Evolutionary conservation across 345 rosid species (phyloP).

Genomic region (Leavenworthia alabamica): DNA sequence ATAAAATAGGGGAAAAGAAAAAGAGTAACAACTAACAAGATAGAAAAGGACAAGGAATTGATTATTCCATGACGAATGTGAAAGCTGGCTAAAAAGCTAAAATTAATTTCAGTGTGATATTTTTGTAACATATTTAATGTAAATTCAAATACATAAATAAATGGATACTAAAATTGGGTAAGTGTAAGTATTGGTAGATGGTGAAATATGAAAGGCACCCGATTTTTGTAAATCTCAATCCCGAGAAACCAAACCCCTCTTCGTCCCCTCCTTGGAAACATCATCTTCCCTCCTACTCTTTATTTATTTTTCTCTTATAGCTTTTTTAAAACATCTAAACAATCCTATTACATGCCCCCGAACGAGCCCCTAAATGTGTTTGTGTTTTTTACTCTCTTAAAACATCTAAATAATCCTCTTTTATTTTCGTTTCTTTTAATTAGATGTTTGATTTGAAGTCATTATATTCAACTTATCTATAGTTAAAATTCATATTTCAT

Average conservation of each 20-base stretch:
- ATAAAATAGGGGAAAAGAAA: neutral
- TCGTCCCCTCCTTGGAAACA: constrained; percentile 36
- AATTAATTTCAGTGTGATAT: constrained; percentile 11
- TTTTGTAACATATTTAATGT: constrained; percentile 28
- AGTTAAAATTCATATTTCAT: neutral
- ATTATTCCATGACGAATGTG: constrained; percentile 24
- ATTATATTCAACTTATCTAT: neutral
- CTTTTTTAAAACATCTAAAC: no score
- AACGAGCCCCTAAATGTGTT: no score
- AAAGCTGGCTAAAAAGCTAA: constrained; percentile 9
- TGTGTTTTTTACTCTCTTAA: no score
- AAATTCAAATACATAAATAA: constrained; percentile 26
- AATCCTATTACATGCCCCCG: no score
- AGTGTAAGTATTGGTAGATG: constrained; percentile 35
- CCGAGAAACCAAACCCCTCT: constrained; percentile 32
- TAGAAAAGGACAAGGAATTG: no score
- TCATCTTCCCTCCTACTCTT: neutral
- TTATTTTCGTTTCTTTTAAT: neutral
- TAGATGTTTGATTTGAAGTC: neutral
- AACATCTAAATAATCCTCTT: no score
- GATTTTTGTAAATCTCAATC: constrained; percentile 26
- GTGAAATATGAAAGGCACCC: constrained; percentile 31
- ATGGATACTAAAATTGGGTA: constrained; percentile 26
- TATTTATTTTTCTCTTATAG: neutral
- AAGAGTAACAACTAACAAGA: neutral